These are phyloP conservation scores for Aspergillus unguis DNA, from an alignment of 2,329 filamentous ascomycete species.

Conservation along the genomic window DNA sequence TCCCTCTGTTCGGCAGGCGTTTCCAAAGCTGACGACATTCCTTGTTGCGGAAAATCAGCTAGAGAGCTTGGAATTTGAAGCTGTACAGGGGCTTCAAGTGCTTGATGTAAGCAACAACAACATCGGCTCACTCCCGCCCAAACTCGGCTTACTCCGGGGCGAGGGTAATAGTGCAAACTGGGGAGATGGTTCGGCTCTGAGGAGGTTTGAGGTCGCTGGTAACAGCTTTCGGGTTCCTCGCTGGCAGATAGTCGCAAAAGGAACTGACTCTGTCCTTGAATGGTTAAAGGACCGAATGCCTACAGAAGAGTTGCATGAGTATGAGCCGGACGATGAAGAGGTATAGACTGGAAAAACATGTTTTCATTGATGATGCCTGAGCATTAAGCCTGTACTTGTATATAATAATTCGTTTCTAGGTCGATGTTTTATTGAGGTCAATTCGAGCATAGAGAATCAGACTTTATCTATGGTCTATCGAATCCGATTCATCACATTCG, in stretches of 20 bases:
- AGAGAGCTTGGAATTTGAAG: conserved; percentile 66
- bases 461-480: neutral
- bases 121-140: conserved; percentile 74
- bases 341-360: neutral
- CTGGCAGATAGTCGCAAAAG: conserved; percentile 78
- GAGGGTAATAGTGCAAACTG: conserved; percentile 38
- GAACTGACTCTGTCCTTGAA: conserved; percentile 76
- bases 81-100: conserved; percentile 69
- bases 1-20: conserved; percentile 63
- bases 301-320: conserved; percentile 39
- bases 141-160: conserved; percentile 72
- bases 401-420: conserved; percentile 7
- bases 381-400: neutral
- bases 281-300: conserved; percentile 79
- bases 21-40: conserved; percentile 68
- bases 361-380: neutral
- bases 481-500: neutral
- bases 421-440: conserved; percentile 4
- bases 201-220: conserved; percentile 71
- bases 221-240: conserved; percentile 87
- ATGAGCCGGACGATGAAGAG: conserved; percentile 27
- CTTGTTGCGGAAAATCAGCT: conserved; percentile 78
- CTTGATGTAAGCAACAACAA: conserved; percentile 84
- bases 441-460: neutral
- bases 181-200: conserved; percentile 51